Percentiles rank a stretch among this genome's conserved stretches.
Evolutionary conservation across 1,284 basidiomycete species (phyloP).

Genomic region (Irpex sp.): DNA sequence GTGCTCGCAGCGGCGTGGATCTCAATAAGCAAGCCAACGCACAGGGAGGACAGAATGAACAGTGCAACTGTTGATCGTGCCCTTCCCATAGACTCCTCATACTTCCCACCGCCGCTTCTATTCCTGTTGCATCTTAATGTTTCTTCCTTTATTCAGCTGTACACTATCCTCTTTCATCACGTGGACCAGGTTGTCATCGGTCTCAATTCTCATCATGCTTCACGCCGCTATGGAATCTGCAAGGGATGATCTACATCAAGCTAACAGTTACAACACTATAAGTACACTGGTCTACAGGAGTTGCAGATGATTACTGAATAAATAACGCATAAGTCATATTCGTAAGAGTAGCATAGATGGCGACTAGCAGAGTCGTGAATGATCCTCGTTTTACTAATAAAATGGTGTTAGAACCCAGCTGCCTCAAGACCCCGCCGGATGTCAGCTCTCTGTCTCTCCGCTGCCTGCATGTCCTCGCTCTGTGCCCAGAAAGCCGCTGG

Average conservation of each 20-base stretch:
- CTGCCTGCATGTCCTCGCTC: conserved; percentile 56
- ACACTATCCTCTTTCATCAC: conserved; percentile 8
- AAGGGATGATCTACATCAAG: background rate
- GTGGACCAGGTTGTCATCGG: conserved; percentile 8
- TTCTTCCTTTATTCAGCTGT: conserved; percentile 1
- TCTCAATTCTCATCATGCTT: conserved; percentile 8
- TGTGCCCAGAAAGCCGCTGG: conserved; percentile 50
- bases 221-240: conserved; percentile 3
- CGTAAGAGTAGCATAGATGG: background rate
- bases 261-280: background rate
- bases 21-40: conserved; percentile 61
- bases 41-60: conserved; percentile 51
- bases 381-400: background rate
- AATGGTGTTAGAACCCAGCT: conserved; percentile 15
- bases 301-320: background rate
- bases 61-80: conserved; percentile 66
- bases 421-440: conserved; percentile 29
- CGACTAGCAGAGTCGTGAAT: background rate
- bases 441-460: conserved; percentile 57
- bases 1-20: conserved; percentile 62
- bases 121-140: conserved; percentile 9
- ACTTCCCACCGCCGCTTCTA: conserved; percentile 1
- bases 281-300: background rate
- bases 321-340: background rate
- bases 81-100: background rate